A percentile compares a stretch with the other conserved stretches of the same genome.
These are phyloP conservation scores for Neotropicomus parvogracilis DNA, from an alignment of 1,284 basidiomycete genomes.

Conservation along the genomic window DNA sequence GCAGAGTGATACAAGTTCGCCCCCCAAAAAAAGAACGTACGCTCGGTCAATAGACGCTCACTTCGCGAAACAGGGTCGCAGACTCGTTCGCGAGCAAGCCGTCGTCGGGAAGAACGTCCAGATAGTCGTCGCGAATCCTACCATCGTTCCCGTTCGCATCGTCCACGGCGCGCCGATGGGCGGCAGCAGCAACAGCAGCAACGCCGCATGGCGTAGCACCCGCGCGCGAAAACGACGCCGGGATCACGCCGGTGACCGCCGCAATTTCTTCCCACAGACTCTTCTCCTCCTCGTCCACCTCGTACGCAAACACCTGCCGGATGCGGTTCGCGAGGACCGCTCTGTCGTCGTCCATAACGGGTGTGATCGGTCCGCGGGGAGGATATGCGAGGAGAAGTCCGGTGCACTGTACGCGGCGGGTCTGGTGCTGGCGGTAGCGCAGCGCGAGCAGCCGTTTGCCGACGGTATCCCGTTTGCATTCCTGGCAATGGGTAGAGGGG, in stretches of 20 bases:
- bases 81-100: slow-evolving; percentile 17
- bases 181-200: not conserved
- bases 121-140: slow-evolving; percentile 1
- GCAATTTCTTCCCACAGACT: slow-evolving; percentile 31
- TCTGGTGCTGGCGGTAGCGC: slow-evolving; percentile 17
- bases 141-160: slow-evolving; percentile 3
- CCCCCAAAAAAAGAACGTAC: not conserved
- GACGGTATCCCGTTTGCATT: slow-evolving; percentile 29
- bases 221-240: slow-evolving; percentile 14
- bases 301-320: slow-evolving; percentile 20
- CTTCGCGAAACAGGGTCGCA: slow-evolving; percentile 19
- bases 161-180: slow-evolving; percentile 10
- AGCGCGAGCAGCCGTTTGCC: slow-evolving; percentile 23
- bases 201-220: slow-evolving; percentile 11
- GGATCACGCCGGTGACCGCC: slow-evolving; percentile 19
- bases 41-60: slow-evolving; percentile 23
- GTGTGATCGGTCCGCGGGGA: not conserved
- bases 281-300: slow-evolving; percentile 28
- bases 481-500: slow-evolving; percentile 27
- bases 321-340: slow-evolving; percentile 9
- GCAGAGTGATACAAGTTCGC: slow-evolving; percentile 11
- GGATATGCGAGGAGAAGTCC: not conserved
- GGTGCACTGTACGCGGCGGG: slow-evolving; percentile 5
- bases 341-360: slow-evolving; percentile 7
- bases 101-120: slow-evolving; percentile 20